Base-by-base conservation (phyloP, 805 yeast species). In the Millerozyma acaciae region DNA sequence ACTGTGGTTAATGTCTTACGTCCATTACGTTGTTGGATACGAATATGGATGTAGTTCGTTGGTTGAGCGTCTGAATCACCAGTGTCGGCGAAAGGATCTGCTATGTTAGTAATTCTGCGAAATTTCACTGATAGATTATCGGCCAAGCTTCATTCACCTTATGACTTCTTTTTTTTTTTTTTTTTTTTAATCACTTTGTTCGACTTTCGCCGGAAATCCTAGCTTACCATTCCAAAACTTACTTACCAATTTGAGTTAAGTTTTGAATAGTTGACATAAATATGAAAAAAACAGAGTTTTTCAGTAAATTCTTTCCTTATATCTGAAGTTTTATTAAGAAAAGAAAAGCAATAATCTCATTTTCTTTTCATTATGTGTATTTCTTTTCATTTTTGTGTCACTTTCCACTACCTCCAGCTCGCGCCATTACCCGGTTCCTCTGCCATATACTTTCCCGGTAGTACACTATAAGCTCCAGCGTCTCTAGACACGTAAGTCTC, bases 11-110 rank as follows among this genome's bases (percentile, higher is more conserved):
- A 78, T 44, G 97, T 90, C 71, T 90, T 90, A 73, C 97, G 89
- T 62, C 98, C 98, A 73, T 93, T 90, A 76, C 98, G 90, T 74
- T 90, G 98, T 71, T 90, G 98, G 63, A 94, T 90, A 76, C 98
- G 94, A 65, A 90, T 84, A 69, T 89, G 98, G 67, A 90, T 86
- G 72, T 89, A 87, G 74, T 86, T 88, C 40, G 94, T 80, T 58
- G 95, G 84, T 70, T 90, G 90, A 52, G 95, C 84, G 66, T 90
- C 96, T 72, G 93, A 94, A 78, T 90, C 97, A 75, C 97, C 97
- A 70, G 97, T 89, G 69, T 90, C 98, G 81, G 97, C 97, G 81
- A 90, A 90, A 45, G 98, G 98, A 72, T 90, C 96, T 74, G 34
- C 16, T 14, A 28, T 25, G 43, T 33, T 32, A 30, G 47, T 40